Base-by-base conservation (phyloP, 2,329 filamentous ascomycete species). In the Alternaria ethzedia region DNA sequence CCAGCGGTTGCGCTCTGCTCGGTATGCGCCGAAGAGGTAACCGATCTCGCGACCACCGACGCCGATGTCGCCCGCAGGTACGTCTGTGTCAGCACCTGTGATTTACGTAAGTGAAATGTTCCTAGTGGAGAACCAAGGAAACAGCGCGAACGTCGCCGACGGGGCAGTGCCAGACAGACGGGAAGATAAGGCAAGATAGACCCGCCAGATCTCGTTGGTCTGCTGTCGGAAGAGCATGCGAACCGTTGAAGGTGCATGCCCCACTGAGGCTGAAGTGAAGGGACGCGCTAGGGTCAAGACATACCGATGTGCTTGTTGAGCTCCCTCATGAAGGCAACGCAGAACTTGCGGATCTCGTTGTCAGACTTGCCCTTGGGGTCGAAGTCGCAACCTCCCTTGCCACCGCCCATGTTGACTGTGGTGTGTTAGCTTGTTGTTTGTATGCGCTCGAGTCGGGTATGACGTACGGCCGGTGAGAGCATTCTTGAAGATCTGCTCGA, bases 401-500 rank as follows among this genome's bases (percentile, higher is more conserved):
- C 96, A 85, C 96, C 96, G 71, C 96, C 96, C 90, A 99, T 97
- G 85, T 89, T 93, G 78, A 96, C 89, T 92, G 59, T 23, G 13
- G n/a, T 45, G 32, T 28, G 30, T 73, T 65, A 73, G 67, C 28
- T 25, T 57, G 9, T 13, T 28, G 26, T 30, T 20, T 32, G 4
- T 11, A 12, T 20, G 9, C 11, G 15, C 5, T 50, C 12, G 36
- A n/a, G 7, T 47, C 12, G 15, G 30, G 25, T 52, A 25, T 20
- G 17, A 77, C 92, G 86, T 86, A 94, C 91, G 84, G 79, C 96
- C 96, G 66, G 96, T 98, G 73, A 98, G 86, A 72, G 96, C 96
- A 92, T 98, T 98, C 89, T 98, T 98, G 88, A 98, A 98, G 85
- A 95, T 96, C 86, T 98, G 96, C 89, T 99, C 96, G 78, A 98